Base-by-base conservation (phyloP, 768 basidiomycete species). In the Holtermannia corniformis region DNA sequence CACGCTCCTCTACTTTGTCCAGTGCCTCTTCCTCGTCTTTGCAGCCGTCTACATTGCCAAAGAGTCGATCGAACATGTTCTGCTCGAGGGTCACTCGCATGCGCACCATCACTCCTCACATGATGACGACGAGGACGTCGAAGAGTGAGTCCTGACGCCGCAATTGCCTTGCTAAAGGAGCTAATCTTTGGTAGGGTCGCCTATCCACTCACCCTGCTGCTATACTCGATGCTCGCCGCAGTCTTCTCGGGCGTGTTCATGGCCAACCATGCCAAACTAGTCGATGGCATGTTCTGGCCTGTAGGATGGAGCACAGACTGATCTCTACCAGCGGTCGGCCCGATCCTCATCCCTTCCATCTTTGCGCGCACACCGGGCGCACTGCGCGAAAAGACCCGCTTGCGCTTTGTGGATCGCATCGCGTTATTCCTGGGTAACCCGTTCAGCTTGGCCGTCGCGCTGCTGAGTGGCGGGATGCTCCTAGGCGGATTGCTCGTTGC, bases 1-100 rank as follows among this genome's bases (percentile, higher is more conserved):
- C 13, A 64, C 73, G 1, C 59, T 76, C 2, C 82, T 50, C 75
- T 87, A 70, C 49, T 99, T 97, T 62, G 82, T 88, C 0, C 93
- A 96, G 64, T 81, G 82, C 10, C 86, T 99, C 12, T 97, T 95
- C 72, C 77, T 99, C 51, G 82, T 93, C 76, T 99, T 97, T 68
- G 82, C 90, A 0, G 82, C 88, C 0, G 85, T 96, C 2, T 99
- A 97, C 74, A 85, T 97, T 16, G 91, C 89, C 64, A 97, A 99
- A 67, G 95, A 99, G 77, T 86, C 91, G 0, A 78, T 97, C 3
- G 93, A 99, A 73, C 91, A 93, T 73, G 72, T 95, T 40, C 70
- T 99, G 14, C 76, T 96, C 41, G 64, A 67, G 22, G 53, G 53
- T n/a, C 57, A 58, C 19, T 46, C 61, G 5, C 56, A 55, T 13